phyloP scores from a whole-genome alignment of 116 monocot species.

The Dioscorea cayenensis region DNA sequence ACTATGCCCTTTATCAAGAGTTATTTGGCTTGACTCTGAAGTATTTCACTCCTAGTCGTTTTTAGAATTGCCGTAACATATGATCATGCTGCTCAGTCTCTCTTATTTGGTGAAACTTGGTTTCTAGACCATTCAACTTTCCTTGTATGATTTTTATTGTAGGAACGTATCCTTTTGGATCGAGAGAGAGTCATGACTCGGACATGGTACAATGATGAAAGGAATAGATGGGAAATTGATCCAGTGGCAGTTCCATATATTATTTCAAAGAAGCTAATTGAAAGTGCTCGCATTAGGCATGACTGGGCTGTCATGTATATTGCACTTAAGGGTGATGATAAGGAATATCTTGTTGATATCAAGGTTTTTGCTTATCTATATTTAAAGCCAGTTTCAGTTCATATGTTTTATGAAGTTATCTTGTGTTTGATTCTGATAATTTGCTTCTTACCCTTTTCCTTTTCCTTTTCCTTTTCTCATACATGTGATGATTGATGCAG shows the following conservation, averaged over 20 bases:
- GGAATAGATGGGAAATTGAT: conserved; percentile 82
- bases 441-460: neutral
- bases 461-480: neutral
- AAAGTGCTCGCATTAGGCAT: conserved; percentile 70
- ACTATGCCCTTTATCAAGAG: too few relatives aligned
- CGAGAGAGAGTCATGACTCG: conserved; percentile 64
- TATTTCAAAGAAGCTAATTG: conserved; percentile 65
- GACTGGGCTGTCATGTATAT: conserved; percentile 88
- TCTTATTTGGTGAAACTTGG: too few relatives aligned
- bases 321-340: conserved; percentile 79
- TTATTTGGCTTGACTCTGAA: too few relatives aligned
- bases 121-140: neutral
- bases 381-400: neutral
- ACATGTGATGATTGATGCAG: conserved; percentile 21
- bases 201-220: conserved; percentile 83
- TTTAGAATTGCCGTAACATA: too few relatives aligned
- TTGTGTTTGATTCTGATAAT: neutral
- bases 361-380: conserved; percentile 33
- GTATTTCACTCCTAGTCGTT: too few relatives aligned
- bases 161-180: conserved; percentile 62
- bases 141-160: conserved; percentile 14
- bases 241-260: conserved; percentile 82
- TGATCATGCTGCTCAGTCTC: too few relatives aligned
- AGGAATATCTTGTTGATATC: conserved; percentile 75
- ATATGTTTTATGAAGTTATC: neutral